Evolutionary conservation across 1,284 basidiomycete genomes (phyloP), one percentile per base, ranked within the genome.

Genomic region (Macrocystidia cucumis): DNA sequence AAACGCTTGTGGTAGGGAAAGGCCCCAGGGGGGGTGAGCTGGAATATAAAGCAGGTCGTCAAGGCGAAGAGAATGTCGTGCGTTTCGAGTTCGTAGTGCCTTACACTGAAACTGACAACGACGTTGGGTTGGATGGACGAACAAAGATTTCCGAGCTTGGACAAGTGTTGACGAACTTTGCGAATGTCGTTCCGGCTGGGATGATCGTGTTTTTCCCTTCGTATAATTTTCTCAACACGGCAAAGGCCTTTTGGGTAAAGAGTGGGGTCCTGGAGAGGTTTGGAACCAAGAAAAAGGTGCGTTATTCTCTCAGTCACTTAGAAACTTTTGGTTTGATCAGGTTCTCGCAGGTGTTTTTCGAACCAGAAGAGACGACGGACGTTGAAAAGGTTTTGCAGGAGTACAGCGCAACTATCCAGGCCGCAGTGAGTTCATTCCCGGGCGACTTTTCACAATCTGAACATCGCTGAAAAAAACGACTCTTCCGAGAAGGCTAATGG

Each of bases 171-270:
- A 54, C 78, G 23, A 97, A 95, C 48, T 75, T 93, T 31, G 67
- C 75, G 25, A 81, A 74, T 24, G 57, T 93, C 16, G 71, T 95
- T 1, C 90, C 91, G 0, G 80, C 80, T 23, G 95, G 95, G 0
- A 72, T 98, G 55, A 87, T 98, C 13, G 83, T 96, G 3, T 98
- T 98, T 52, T 76, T 98, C 24, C 93, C 95, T 0, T 96, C 91
- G 0, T 98, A 98, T 55, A 72, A 69, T 14, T 92, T 91, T 45
- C 63, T 98, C 19, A 74, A 86, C 42, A 60, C 63, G 18, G 71
- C 86, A 1, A 82, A 78, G 50, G 60, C 60, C 3, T 55, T 67
- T 3, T 98, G 95, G 93, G 58, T 62, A 13, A 62, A 63, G 19
- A 74, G 59, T 29, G 79, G 81, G 0, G 47, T 81, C 9, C 46